Base-by-base conservation (phyloP, 1,139 yeast species). In the Sugiyamaella xylanicola region DNA sequence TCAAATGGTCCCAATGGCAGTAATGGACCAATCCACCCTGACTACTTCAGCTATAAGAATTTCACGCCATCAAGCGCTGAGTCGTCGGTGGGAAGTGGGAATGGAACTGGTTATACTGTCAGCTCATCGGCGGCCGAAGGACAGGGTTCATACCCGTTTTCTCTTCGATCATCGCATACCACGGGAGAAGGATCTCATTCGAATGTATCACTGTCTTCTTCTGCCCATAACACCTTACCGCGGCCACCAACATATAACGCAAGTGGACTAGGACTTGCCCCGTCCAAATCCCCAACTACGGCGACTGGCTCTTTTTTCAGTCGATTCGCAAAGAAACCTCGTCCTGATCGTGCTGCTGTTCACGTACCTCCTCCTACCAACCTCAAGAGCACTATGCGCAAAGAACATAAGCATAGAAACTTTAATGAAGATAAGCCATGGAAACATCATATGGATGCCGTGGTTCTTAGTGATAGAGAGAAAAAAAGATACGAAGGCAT, bases 351-450 rank as follows among this genome's bases (percentile, higher is more conserved):
- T 8, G 15, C 15, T 8, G 15, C 37, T n/a, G n/a, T n/a, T 27
- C 16, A 13, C 4, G 45, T 15, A 17, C 41, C 47, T 19, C 36
- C 51, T 1, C 4, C 48, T 11, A 32, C 35, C 19, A 50, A 27
- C 13, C 48, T 55, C 19, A 51, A 51, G 41, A 52, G 51, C 0
- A 87, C 96, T 1, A 81, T 89, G 85, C 76, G 96, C 53, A 83
- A 83, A 61, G 78, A 79, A 48, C 79, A 77, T 62, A 75, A 74
- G 60, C 78, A 77, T 63, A 72, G 76, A 44, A 69, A 72, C 20
- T 92, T 93, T 69, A 87, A 93, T 68, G 96, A 88, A 64, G 90
- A 88, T 61, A 91, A 92, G 69, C 98, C 98, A 0, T 93, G 99
- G 98, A 93, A 92, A 65, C 85, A 89, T 65, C 97, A 90, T 68